Base-by-base conservation (phyloP, 2,329 filamentous ascomycete genomes). In the Clarireedia homoeocarpa region DNA sequence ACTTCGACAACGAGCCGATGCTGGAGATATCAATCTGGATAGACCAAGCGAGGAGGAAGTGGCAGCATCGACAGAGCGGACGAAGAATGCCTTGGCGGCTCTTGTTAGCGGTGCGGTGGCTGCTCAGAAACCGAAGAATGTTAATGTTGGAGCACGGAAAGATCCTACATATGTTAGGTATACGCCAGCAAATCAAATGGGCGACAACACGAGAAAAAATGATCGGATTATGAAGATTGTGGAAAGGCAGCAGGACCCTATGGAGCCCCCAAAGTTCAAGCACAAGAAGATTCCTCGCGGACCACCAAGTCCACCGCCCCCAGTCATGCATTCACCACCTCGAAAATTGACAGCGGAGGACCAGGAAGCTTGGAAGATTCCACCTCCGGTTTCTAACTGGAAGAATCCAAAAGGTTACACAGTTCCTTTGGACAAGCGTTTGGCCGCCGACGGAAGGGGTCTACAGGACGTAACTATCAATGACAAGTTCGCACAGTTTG, bases 361-460 rank as follows among this genome's bases (percentile, higher is more conserved):
- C 65, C 92, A 97, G 71, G 94, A 97, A 71, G 89, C 89, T 58
- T 99, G 94, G 94, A 91, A 86, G 67, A 96, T 89, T 34, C 85
- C 85, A 0, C 91, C 92, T 2, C 89, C 92, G 0, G 86, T 99
- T 2, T 95, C 89, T 20, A 97, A 97, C 72, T 99, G 94, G 94
- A 99, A 99, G 81, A 99, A 99, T 71, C 89, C 92, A 1, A 97
- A 97, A 75, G 94, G 94, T 66, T 99, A 96, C 69, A 99, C 94
- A 0, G 89, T 99, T 1, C 90, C 94, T 0, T 73, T 99, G 51
- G 94, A 99, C 71, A 99, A 99, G 76, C 86, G 94, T 69, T 75
- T 99, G 64, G 94, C 94, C 17, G 92, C 94, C 7, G 92, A 97
- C 71, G 94, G 94, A 12, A 82, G 94, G 66, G 90, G 90, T 0